Conservation (phyloP, 176 grass and related monocot genomes). For the Neostapfia colusana region DNA sequence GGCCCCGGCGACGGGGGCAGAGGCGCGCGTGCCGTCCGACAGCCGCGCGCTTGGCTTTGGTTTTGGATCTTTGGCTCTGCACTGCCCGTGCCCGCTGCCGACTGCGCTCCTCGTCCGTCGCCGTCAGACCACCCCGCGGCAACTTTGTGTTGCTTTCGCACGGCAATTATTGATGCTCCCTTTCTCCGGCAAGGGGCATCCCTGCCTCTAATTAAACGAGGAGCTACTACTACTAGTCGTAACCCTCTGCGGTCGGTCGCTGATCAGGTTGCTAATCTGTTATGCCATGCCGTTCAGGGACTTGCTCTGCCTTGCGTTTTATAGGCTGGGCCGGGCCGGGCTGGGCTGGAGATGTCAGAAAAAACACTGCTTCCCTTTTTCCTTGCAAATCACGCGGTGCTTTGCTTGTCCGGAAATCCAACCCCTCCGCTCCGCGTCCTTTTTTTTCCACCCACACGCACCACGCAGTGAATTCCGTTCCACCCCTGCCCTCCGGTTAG, state of each 20-base stretch:
- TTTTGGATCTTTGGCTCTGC: no score
- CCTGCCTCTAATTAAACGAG: not conserved
- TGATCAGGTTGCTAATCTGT: not conserved
- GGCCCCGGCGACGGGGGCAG: constrained; percentile 19
- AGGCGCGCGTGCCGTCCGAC: constrained; percentile 43
- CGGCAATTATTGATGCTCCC: constrained; percentile 31
- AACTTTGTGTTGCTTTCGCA: not conserved
- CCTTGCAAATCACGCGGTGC: constrained; percentile 1
- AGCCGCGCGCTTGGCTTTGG: not conserved
- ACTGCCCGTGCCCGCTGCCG: no score
- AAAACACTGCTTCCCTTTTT: not conserved
- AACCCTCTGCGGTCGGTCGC: not conserved
- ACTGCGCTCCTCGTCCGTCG: not conserved
- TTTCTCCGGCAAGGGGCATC: not conserved
- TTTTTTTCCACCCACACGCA: not conserved
- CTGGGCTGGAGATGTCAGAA: not conserved
- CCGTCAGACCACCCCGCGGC: not conserved
- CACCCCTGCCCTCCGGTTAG: not conserved
- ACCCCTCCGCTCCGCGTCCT: not conserved
- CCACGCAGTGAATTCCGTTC: not conserved
- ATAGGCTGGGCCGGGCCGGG: not conserved
- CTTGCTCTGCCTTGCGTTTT: constrained; percentile 11
- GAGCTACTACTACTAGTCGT: not conserved
- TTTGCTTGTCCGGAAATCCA: constrained; percentile 32
- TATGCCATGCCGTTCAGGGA: not conserved